phyloP scores from a whole-genome alignment of 495 filamentous ascomycete species.

The Penicillium arizonense region DNA sequence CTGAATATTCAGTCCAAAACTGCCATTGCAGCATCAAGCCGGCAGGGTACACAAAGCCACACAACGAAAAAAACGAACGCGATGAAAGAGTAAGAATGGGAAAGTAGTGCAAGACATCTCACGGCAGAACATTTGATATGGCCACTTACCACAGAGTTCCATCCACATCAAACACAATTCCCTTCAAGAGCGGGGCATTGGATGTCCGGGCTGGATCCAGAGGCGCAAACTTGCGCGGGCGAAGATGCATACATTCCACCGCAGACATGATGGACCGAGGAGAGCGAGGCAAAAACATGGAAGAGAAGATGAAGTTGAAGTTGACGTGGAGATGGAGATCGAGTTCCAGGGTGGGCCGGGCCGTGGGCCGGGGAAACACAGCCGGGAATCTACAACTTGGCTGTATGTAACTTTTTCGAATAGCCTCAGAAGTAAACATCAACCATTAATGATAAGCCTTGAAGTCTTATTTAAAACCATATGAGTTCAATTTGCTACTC shows the following conservation, averaged over 20 bases:
- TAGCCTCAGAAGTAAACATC: no score
- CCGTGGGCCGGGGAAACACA: no score
- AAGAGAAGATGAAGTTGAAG: slow-evolving; percentile 2
- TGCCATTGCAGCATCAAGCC: background rate
- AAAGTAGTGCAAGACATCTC: background rate
- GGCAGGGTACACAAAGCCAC: background rate
- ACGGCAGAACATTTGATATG: background rate
- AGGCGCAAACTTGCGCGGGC: slow-evolving; percentile 53
- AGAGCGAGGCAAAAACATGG: slow-evolving; percentile 3
- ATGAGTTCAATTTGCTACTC: no score
- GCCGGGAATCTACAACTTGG: no score
- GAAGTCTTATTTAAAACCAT: no score
- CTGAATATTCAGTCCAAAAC: background rate
- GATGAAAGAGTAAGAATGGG: background rate
- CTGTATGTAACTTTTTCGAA: no score
- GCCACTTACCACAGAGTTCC: slow-evolving; percentile 81
- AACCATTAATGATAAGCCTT: no score
- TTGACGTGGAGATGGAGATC: slow-evolving; percentile 1
- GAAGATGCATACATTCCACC: slow-evolving; percentile 24
- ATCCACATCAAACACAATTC: slow-evolving; percentile 93
- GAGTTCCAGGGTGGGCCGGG: no score
- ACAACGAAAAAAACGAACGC: background rate
- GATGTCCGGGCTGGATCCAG: slow-evolving; percentile 38
- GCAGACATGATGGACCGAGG: slow-evolving; percentile 29
- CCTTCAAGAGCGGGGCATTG: slow-evolving; percentile 61